Base-by-base conservation (phyloP, 140 eudicot genomes). In the Anethum foeniculum region DNA sequence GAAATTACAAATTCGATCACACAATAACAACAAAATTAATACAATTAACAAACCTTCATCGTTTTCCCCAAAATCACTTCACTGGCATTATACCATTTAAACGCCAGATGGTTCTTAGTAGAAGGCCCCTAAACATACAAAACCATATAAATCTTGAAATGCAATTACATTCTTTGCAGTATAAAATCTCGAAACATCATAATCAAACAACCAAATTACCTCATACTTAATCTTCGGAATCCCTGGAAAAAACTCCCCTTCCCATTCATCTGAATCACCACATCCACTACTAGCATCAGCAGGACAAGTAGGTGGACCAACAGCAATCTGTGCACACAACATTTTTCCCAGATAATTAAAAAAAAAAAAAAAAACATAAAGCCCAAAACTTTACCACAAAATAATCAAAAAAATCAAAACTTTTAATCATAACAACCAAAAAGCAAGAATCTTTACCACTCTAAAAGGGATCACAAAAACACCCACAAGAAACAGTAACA, bases 31-130 rank as follows among this genome's bases (percentile, higher is more conserved):
- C 7, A 15, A 34, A n/a, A 64, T 10, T 1, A 79, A 81, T 21
- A 56, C 16, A 44, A 41, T 1, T 5, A 12, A 44, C 51, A 81
- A 85, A 85, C 97, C 98, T 95, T 93, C 98, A 93, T 93, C 27
- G 73, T 95, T 88, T 91, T 93, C 65, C 99, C 99, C 68, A 95
- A 95, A 88, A 95, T 93, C 88, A 83, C 98, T 90, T 95, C 99
- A 28, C 93, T 88, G 47, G 98, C 89, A 83, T 90, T 92, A 82
- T 93, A 95, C 96, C 96, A 91, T 84, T 93, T 95, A 67, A 80
- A 95, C 3, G 99, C 89, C 82, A 95, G 90, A 19, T 88, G 90
- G 25, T 91, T 95, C 91, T 93, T 95, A 85, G 90, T 88, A 4
- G 85, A 79, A 60, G 99, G 99, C 14, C 99, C 99, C 99, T 93